Base-by-base conservation (phyloP, 257 asterid genomes). In the Solanum rostratum region DNA sequence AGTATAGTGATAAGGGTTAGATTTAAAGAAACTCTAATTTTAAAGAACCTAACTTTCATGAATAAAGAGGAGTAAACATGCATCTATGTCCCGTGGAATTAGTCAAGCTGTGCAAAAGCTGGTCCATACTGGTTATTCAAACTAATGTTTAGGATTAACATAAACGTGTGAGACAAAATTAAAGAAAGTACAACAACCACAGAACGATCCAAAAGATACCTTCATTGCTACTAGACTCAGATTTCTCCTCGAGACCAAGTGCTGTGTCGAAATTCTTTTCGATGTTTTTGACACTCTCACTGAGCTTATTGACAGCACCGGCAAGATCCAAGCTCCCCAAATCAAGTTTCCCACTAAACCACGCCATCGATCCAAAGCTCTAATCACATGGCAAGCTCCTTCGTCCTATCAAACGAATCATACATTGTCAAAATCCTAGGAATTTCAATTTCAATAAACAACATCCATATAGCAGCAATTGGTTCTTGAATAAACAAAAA, bases 221-320 rank as follows among this genome's bases (percentile, higher is more conserved):
- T 91, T 95, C 99, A 84, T 87, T 87, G 45, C 89, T 90, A 41
- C 90, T 85, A 59, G 86, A 55, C 79, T 91, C 94, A 18, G 97
- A 86, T 84, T 93, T 91, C 90, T 93, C 99, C 83, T 97, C 98
- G 24, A 97, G 92, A 71, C 99, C 99, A 55, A 97, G 95, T 16
- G 99, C 99, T n/a, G 74, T 92, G 55, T 97, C 99, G 87, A 97
- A 97, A 91, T 95, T 97, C 91, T 97, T 95, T 92, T 95, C 99
- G 12, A 97, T 97, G 85, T 91, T 95, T 86, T 97, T 97, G 76
- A 95, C 99, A 88, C 99, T 92, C 90, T 97, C 99, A 87, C 98
- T 94, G 82, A 97, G 91, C 87, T 97, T 97, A 88, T 93, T 97
- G 86, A 97, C 97, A 53, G 98, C 99, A 82, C 94, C 99, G 0